phyloP scores from a whole-genome alignment of 768 basidiomycete species.

The Hericium alpestre region DNA sequence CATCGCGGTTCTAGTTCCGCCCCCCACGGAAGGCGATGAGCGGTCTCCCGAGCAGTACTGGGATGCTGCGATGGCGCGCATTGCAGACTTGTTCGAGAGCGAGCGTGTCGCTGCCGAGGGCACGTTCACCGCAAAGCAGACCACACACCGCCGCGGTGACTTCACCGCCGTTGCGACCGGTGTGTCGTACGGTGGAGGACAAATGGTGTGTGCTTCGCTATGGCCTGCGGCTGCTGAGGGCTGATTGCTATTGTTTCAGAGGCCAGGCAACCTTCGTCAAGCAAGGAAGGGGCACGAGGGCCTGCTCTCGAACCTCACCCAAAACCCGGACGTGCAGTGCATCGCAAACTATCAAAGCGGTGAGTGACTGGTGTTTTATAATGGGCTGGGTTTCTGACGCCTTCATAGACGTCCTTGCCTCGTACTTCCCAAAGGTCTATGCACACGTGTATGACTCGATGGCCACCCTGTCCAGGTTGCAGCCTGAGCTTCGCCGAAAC shows the following conservation, averaged over 20 bases:
- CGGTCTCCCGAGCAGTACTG: neutral
- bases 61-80: neutral
- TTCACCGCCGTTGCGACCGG: neutral
- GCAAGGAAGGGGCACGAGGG: too few relatives aligned
- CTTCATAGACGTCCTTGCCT: neutral
- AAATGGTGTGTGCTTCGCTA: neutral
- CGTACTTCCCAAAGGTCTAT: neutral
- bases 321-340: neutral
- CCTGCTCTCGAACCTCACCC: neutral
- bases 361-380: neutral
- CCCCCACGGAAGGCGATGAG: neutral
- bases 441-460: neutral
- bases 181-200: neutral
- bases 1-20: neutral
- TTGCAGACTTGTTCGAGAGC: neutral
- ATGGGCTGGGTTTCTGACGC: too few relatives aligned
- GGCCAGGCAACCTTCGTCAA: too few relatives aligned
- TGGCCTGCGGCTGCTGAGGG: neutral
- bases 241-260: neutral
- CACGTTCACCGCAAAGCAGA: too few relatives aligned
- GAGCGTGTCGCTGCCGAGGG: too few relatives aligned
- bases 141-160: neutral
- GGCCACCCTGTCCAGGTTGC: neutral
- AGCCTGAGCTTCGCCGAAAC: constrained; percentile 4
- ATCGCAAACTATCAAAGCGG: neutral